Evolutionary conservation across 169 alveolate species (phyloP).

Genomic region (Cryptosporidium meleagridis): DNA sequence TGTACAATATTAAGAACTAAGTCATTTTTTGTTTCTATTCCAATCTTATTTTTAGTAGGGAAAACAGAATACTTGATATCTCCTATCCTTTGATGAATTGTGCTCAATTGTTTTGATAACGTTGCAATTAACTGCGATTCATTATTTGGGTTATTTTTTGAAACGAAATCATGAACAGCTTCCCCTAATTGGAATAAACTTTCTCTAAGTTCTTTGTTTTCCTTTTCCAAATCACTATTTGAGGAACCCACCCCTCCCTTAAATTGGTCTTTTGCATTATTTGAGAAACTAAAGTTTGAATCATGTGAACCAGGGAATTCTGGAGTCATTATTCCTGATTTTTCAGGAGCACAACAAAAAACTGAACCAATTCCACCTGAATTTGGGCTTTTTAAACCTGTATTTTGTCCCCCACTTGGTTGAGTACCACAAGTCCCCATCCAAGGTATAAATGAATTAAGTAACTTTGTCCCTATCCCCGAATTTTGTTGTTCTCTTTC

Average conservation of each 20-base stretch:
- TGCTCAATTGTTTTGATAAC: conserved; percentile 38
- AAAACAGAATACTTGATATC: conserved; percentile 18
- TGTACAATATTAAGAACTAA: conserved; percentile 30
- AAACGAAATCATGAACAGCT: conserved; percentile 70
- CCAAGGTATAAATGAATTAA: conserved; percentile 71
- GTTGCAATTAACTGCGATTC: conserved; percentile 73
- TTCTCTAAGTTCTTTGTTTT: conserved; percentile 68
- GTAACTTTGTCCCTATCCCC: conserved; percentile 31
- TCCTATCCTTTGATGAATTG: conserved; percentile 52
- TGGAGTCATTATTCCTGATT: conserved; percentile 45
- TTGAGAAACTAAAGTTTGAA: conserved; percentile 59
- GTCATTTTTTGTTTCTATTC: conserved; percentile 21
- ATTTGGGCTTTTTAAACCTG: background rate
- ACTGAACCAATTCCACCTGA: conserved; percentile 12
- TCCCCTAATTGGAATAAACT: conserved; percentile 56
- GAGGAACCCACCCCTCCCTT: background rate
- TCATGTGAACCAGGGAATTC: conserved; percentile 71
- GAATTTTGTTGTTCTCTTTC: conserved; percentile 24
- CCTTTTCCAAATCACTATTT: conserved; percentile 40
- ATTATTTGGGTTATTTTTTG: conserved; percentile 30
- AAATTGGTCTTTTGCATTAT: conserved; percentile 3
- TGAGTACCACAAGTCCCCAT: conserved; percentile 47
- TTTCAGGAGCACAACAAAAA: conserved; percentile 39
- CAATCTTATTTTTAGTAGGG: conserved; percentile 9
- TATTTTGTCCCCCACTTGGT: conserved; percentile 17